Base-by-base conservation (phyloP, 768 basidiomycete species). In the Lepiota brunneoincarnata region DNA sequence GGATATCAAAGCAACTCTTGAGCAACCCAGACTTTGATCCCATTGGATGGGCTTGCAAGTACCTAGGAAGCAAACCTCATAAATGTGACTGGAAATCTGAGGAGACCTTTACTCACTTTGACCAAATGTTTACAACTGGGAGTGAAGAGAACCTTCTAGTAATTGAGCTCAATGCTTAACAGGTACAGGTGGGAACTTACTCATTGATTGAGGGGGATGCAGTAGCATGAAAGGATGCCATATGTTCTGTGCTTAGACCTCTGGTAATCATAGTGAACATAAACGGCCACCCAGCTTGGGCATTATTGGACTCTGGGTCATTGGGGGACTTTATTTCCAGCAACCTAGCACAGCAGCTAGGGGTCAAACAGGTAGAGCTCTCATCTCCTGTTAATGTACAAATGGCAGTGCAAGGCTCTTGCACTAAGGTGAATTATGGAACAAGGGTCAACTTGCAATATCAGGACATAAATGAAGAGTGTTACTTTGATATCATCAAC, bases 321-420 rank as follows among this genome's bases (percentile, higher is more conserved):
- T 51, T 72, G 0, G 72, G 72, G 0, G 76, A 78, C 55, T 76
- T 79, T 49, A 66, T 79, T 21, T 72, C 73, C 0, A 59, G 67
- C 0, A 68, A 61, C 1, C 20, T 77, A 0, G 70, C 67, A 0
- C 69, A 74, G 46, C 76, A 79, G 54, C 50, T 78, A 3, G 62
- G 64, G 2, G 36, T 73, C 0, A 51, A 61, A 24, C 53, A 48
- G 1, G 51, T 57, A 0, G 55, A 59, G 11, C 57, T 78, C 1
- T 63, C 45, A 0, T 64, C 65, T 23, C 75, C 71, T 1, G 18
- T 78, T 2, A 51, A 64, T 0, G 42, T 78, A 0, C 71, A 75
- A 14, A 58, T 81, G 0, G 77, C 76, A 0, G 70, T 74, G 0
- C 69, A 73, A 28, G 79, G 76, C 0, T 79, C 76, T 0, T 44